Evolutionary conservation across 2,329 filamentous ascomycete genomes (phyloP).

Genomic region (Graphilbum ipis-grandicollis): DNA sequence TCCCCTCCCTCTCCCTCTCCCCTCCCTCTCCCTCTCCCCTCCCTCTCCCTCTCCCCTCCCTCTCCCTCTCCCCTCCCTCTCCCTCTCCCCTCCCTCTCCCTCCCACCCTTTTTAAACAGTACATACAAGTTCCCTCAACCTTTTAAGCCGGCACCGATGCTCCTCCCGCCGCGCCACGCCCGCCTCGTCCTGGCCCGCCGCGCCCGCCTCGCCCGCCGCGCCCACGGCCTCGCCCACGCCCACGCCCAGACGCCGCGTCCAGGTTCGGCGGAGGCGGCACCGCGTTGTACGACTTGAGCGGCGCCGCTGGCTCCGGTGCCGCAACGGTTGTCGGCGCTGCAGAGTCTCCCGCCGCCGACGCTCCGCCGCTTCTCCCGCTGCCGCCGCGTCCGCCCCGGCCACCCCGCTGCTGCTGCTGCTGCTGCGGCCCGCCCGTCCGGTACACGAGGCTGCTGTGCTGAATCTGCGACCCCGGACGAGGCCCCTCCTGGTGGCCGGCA

Average conservation of each 20-base stretch:
- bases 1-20: no score
- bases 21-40: no score
- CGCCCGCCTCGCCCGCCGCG: constrained; percentile 14
- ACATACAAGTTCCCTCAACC: no score
- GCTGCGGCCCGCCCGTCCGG: constrained; percentile 16
- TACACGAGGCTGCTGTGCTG: constrained; percentile 37
- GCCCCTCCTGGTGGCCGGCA: constrained; percentile 1
- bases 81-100: no score
- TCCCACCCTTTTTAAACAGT: no score
- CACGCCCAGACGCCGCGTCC: constrained; percentile 23
- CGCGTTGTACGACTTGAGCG: constrained; percentile 28
- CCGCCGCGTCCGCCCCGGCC: constrained; percentile 5
- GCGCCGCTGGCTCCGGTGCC: no score
- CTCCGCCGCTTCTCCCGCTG: constrained; percentile 12
- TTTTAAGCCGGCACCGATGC: not conserved
- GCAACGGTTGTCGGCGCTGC: constrained; percentile 2
- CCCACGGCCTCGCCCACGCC: constrained; percentile 19
- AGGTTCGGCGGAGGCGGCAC: constrained; percentile 44
- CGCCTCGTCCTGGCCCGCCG: not conserved
- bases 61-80: no score
- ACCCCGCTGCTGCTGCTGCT: constrained; percentile 7
- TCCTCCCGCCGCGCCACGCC: not conserved
- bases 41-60: no score
- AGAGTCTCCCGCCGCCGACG: constrained; percentile 14
- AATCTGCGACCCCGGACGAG: constrained; percentile 18